These are phyloP conservation scores for Colletotrichum cereale DNA, from an alignment of 2,329 filamentous ascomycete genomes.

Conservation along the genomic window DNA sequence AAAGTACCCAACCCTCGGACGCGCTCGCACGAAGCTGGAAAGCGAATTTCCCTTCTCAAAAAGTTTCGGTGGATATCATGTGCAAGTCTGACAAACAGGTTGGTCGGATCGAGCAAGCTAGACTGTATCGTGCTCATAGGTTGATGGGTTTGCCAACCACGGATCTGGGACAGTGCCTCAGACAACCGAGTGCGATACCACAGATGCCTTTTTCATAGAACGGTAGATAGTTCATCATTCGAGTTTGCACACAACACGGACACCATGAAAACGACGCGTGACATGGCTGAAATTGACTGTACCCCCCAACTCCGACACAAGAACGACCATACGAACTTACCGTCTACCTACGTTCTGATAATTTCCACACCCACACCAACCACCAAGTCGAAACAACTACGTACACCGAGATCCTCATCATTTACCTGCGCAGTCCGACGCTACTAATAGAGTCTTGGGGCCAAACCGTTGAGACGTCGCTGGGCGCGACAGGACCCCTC, in stretches of 20 bases:
- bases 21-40: not conserved
- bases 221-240: constrained; percentile 9
- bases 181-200: not conserved
- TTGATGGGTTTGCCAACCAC: not conserved
- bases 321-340: not conserved
- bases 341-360: not conserved
- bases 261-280: not conserved
- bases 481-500: not conserved
- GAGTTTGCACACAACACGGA: not conserved
- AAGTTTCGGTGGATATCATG: not conserved
- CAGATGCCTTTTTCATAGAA: not conserved
- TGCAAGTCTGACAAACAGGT: not conserved
- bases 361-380: not conserved
- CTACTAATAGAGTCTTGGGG: not conserved
- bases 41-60: not conserved
- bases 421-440: not conserved
- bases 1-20: not conserved
- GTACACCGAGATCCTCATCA: too few species aligned
- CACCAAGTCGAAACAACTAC: not conserved
- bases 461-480: not conserved
- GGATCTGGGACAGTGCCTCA: too few species aligned
- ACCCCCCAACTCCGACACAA: not conserved
- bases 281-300: not conserved
- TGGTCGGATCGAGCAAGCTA: not conserved
- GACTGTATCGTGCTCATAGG: not conserved